Conservation (phyloP, 2,329 filamentous ascomycete species). For the Aschersonia sp. region DNA sequence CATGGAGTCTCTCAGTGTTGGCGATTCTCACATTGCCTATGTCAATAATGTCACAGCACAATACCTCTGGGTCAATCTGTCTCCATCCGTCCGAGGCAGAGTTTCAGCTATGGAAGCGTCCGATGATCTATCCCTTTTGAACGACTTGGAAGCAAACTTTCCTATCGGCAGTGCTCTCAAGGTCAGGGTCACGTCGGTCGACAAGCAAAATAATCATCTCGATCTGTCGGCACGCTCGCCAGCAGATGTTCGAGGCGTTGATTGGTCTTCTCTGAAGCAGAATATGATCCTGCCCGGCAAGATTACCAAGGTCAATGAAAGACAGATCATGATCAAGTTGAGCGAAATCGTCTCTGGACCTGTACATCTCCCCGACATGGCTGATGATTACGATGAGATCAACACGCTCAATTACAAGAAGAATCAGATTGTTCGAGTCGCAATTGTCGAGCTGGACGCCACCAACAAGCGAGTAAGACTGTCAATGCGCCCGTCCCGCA, state of each 20-base stretch:
- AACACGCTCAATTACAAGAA: constrained; percentile 63
- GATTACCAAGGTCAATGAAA: constrained; percentile 74
- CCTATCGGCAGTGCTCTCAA: constrained; percentile 80
- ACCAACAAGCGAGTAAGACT: constrained; percentile 74
- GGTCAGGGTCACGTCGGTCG: constrained; percentile 62
- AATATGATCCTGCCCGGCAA: constrained; percentile 73
- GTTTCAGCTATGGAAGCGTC: constrained; percentile 73
- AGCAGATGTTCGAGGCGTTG: constrained; percentile 31
- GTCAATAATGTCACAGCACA: constrained; percentile 78
- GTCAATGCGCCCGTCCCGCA: constrained; percentile 73
- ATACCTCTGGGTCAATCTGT: constrained; percentile 80
- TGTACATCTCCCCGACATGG: constrained; percentile 68
- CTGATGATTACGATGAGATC: constrained; percentile 72
- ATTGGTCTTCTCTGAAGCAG: constrained; percentile 56
- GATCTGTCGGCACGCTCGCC: constrained; percentile 70
- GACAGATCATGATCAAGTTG: constrained; percentile 72
- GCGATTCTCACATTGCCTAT: constrained; percentile 63
- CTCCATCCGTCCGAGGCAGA: constrained; percentile 74
- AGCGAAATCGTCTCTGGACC: constrained; percentile 67
- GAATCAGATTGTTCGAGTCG: constrained; percentile 80
- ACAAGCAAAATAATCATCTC: constrained; percentile 58
- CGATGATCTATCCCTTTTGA: constrained; percentile 68
- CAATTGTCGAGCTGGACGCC: constrained; percentile 63
- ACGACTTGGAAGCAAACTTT: constrained; percentile 65
- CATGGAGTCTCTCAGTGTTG: constrained; percentile 57